Evolutionary conservation across 2,329 filamentous ascomycete genomes (phyloP).

Genomic region (Stagonosporopsis tanaceti): DNA sequence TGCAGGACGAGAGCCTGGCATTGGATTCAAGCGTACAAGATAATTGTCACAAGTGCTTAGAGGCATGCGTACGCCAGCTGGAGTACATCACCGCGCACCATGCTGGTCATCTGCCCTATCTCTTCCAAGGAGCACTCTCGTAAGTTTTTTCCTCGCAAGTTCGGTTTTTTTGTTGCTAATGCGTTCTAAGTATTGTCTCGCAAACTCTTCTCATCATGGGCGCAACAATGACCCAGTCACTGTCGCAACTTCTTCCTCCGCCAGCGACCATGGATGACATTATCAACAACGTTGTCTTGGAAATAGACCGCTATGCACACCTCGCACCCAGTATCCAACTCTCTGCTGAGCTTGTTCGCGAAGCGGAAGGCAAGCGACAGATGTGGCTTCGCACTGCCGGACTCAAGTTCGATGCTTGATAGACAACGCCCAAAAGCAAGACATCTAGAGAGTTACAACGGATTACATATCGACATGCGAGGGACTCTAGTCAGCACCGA

Average conservation of each 20-base stretch:
- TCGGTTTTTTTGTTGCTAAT: constrained; percentile 16
- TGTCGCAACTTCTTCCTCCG: constrained; percentile 70
- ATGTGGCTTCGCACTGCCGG: constrained; percentile 60
- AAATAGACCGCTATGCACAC: constrained; percentile 76
- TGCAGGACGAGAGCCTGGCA: constrained; percentile 78
- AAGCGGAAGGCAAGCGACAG: constrained; percentile 75
- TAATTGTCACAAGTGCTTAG: constrained; percentile 81
- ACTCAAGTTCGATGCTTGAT: constrained; percentile 47
- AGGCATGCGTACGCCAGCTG: constrained; percentile 79
- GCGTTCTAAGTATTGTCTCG: constrained; percentile 72
- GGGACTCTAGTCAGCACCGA: not conserved
- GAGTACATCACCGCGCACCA: constrained; percentile 82
- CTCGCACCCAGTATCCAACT: constrained; percentile 78
- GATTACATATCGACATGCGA: not conserved
- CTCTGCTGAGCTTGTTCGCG: constrained; percentile 80
- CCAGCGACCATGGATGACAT: constrained; percentile 72
- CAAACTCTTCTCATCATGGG: constrained; percentile 86
- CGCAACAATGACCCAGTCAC: constrained; percentile 78
- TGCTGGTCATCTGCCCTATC: constrained; percentile 82
- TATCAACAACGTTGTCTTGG: constrained; percentile 77
- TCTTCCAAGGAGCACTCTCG: constrained; percentile 80
- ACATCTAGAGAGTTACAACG: not conserved
- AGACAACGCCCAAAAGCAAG: not conserved
- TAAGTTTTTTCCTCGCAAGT: constrained; percentile 31
- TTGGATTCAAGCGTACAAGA: constrained; percentile 77